Conservation (phyloP, 1,139 yeast species). For the Kurtzmaniella quercitrusa region DNA sequence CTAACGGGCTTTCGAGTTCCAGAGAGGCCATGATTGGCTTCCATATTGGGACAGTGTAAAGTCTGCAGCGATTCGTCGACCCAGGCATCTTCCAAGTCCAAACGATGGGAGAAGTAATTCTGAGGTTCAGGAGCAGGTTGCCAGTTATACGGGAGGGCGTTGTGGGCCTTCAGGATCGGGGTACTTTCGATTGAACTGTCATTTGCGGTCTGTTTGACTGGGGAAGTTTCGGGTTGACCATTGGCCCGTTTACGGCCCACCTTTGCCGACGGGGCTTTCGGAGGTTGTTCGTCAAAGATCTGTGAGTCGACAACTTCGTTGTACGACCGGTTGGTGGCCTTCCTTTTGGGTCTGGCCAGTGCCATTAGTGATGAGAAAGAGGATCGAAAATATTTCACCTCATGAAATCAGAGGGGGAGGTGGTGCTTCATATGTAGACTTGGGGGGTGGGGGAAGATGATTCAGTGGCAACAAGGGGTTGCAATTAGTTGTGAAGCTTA, state of each 20-base stretch:
- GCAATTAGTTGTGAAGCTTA: too few relatives aligned
- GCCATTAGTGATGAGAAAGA: constrained; percentile 14
- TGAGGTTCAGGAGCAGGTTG: constrained; percentile 28
- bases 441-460: not conserved
- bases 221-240: constrained; percentile 1
- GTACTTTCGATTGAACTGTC: constrained; percentile 3
- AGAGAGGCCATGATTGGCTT: not conserved
- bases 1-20: constrained; percentile 9
- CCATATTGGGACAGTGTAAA: constrained; percentile 29
- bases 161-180: constrained; percentile 5
- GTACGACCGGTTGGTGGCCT: constrained; percentile 43
- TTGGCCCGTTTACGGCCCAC: constrained; percentile 3
- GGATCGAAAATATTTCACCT: constrained; percentile 19
- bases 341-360: constrained; percentile 37
- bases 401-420: constrained; percentile 5
- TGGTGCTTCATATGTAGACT: not conserved
- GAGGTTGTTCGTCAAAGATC: constrained; percentile 21
- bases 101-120: constrained; percentile 35
- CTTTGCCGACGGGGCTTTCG: not conserved
- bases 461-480: too few relatives aligned
- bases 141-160: constrained; percentile 33
- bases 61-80: constrained; percentile 29
- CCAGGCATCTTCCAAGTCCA: constrained; percentile 32
- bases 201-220: not conserved
- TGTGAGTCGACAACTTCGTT: constrained; percentile 34